These are phyloP conservation scores for Physaria fendleri DNA, from an alignment of 345 rosid genomes.

Conservation along the genomic window DNA sequence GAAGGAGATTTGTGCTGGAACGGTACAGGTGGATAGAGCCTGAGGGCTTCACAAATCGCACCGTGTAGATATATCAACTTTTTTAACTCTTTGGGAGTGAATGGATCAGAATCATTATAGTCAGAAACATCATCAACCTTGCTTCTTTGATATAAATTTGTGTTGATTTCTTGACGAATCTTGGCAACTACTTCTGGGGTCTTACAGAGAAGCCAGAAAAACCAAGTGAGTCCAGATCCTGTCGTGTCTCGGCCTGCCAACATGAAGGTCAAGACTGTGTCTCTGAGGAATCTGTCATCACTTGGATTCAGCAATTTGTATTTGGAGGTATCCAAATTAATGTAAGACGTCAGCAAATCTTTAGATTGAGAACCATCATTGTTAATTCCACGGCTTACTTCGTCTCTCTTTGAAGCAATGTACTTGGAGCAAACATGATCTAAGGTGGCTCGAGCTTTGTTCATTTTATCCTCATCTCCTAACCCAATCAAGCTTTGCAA, in stretches of 20 bases:
- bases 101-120: background rate
- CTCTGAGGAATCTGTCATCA: slow-evolving; percentile 45
- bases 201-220: slow-evolving; percentile 41
- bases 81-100: slow-evolving; percentile 18
- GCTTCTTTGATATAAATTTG: background rate
- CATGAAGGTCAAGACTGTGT: slow-evolving; percentile 43
- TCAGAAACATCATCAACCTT: background rate
- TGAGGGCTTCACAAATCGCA: slow-evolving; percentile 28
- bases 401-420: slow-evolving; percentile 31
- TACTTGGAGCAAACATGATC: slow-evolving; percentile 18
- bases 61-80: slow-evolving; percentile 26
- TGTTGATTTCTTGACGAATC: slow-evolving; percentile 42
- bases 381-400: slow-evolving; percentile 8
- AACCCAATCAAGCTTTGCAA: slow-evolving; percentile 28
- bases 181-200: slow-evolving; percentile 28
- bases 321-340: slow-evolving; percentile 18
- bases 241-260: slow-evolving; percentile 52
- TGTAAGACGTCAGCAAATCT: slow-evolving; percentile 37
- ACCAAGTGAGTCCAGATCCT: slow-evolving; percentile 40
- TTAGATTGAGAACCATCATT: slow-evolving; percentile 13
- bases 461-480: slow-evolving; percentile 40
- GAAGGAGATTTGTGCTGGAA: slow-evolving; percentile 31
- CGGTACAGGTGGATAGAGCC: slow-evolving; percentile 34
- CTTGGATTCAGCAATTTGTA: slow-evolving; percentile 17
- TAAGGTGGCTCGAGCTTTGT: slow-evolving; percentile 13